Evolutionary conservation across 208 protist species (phyloP).

Genomic region (Acanthamoeba rhysodes): DNA sequence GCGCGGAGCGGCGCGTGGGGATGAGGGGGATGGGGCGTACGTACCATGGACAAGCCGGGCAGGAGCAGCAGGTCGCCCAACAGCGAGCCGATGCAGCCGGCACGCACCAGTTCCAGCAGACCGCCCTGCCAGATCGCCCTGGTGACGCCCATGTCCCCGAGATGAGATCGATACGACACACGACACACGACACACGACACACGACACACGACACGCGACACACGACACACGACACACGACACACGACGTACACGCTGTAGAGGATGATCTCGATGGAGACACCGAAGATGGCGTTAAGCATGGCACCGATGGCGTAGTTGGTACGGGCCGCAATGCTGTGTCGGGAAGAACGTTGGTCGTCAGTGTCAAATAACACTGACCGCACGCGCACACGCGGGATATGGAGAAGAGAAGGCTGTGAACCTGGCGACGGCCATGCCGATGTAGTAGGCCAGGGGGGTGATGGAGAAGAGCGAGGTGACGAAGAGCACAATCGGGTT

Average conservation of each 20-base stretch:
- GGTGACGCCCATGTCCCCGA: neutral
- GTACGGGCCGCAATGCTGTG: conserved; percentile 87
- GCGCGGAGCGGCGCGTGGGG: neutral
- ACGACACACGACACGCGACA: neutral
- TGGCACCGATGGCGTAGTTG: conserved; percentile 89
- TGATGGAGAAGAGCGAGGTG: conserved; percentile 85
- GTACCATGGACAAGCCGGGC: conserved; percentile 88
- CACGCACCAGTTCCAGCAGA: conserved; percentile 71
- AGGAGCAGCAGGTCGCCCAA: conserved; percentile 86
- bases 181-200: neutral
- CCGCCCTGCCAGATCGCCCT: conserved; percentile 66
- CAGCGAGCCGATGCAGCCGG: conserved; percentile 75
- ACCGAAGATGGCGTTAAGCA: conserved; percentile 91
- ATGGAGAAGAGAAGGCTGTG: too few relatives aligned
- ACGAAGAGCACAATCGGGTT: conserved; percentile 81
- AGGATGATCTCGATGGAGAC: conserved; percentile 91
- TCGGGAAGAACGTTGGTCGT: too few relatives aligned
- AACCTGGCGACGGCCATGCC: conserved; percentile 81
- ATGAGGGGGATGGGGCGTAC: neutral
- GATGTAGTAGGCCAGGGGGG: conserved; percentile 90
- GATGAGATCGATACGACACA: neutral
- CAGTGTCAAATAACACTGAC: too few relatives aligned
- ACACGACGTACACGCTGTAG: conserved; percentile 79
- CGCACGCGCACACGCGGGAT: too few relatives aligned
- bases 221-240: too few relatives aligned